These are phyloP conservation scores for Umbelopsis vinacea DNA, from an alignment of 192 early-diverging fungal genomes.

Conservation along the genomic window DNA sequence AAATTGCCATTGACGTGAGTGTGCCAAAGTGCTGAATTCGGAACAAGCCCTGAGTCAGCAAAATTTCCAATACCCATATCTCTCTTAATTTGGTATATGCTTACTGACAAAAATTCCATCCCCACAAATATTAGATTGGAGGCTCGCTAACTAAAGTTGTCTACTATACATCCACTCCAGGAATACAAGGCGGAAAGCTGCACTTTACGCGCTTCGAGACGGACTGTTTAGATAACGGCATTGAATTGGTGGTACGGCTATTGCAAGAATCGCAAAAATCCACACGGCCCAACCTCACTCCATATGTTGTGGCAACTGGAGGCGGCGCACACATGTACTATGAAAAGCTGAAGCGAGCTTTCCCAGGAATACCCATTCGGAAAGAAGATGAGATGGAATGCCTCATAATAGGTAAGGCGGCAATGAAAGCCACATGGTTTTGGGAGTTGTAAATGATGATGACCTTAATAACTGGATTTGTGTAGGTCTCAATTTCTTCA, in stretches of 20 bases:
- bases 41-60: slow-evolving; percentile 14
- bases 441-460: not conserved
- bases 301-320: slow-evolving; percentile 84
- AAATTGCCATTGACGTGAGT: slow-evolving; percentile 90
- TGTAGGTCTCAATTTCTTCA: slow-evolving; percentile 88
- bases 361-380: slow-evolving; percentile 71
- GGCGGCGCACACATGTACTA: slow-evolving; percentile 87
- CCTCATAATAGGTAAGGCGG: slow-evolving; percentile 61
- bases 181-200: slow-evolving; percentile 78
- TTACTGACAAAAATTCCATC: not conserved
- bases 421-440: too few relatives aligned
- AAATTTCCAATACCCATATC: not conserved
- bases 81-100: not conserved
- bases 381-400: slow-evolving; percentile 96
- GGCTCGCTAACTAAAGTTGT: slow-evolving; percentile 78
- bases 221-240: slow-evolving; percentile 86
- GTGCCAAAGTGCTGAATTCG: not conserved
- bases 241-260: slow-evolving; percentile 78
- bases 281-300: slow-evolving; percentile 37
- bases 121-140: slow-evolving; percentile 55
- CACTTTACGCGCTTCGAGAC: slow-evolving; percentile 97
- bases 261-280: slow-evolving; percentile 48
- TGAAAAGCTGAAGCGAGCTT: slow-evolving; percentile 48
- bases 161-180: slow-evolving; percentile 59
- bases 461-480: not conserved